A percentile compares a stretch with the other conserved stretches of the same genome.
phyloP scores from a whole-genome alignment of 2,329 filamentous ascomycete species.

The Coleophoma crateriformis region DNA sequence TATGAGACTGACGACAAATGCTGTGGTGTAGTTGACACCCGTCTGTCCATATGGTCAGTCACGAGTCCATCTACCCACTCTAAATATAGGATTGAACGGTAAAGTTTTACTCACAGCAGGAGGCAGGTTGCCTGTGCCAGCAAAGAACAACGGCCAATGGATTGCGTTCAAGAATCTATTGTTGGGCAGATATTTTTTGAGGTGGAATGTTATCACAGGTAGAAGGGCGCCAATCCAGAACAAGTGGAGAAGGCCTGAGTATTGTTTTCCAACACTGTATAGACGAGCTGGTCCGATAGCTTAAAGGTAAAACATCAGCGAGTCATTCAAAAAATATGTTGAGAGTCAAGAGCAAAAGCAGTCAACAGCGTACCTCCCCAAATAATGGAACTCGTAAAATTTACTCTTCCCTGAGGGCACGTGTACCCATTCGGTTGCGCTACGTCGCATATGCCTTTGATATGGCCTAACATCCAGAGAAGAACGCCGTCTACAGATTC shows the following conservation, averaged over 20 bases:
- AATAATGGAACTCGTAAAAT: conserved; percentile 39
- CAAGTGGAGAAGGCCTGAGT: conserved; percentile 43
- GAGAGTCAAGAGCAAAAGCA: background rate
- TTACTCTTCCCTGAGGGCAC: conserved; percentile 39
- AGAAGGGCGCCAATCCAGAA: conserved; percentile 40
- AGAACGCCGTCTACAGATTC: conserved; percentile 20
- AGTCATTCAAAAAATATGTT: background rate
- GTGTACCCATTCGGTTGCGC: conserved; percentile 37
- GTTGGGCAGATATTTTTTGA: conserved; percentile 4
- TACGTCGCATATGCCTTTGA: conserved; percentile 32
- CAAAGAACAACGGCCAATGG: conserved; percentile 17
- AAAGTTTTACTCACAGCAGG: conserved; percentile 31
- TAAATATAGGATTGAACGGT: no score
- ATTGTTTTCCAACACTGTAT: conserved; percentile 58
- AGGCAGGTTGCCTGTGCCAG: conserved; percentile 29
- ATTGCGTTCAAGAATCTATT: conserved; percentile 24
- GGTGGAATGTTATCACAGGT: conserved; percentile 50
- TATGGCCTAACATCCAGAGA: conserved; percentile 30
- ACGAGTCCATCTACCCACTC: no score
- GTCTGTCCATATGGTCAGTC: conserved; percentile 28
- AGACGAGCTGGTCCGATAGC: conserved; percentile 51
- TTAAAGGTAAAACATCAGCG: conserved; percentile 6
- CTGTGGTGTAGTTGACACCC: conserved; percentile 67
- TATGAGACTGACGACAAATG: conserved; percentile 63
- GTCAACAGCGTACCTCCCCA: conserved; percentile 31